Percentiles rank a stretch among this genome's conserved stretches.
These are phyloP conservation scores for Claviceps sp. DNA, from an alignment of 2,329 filamentous ascomycete genomes.

Conservation along the genomic window DNA sequence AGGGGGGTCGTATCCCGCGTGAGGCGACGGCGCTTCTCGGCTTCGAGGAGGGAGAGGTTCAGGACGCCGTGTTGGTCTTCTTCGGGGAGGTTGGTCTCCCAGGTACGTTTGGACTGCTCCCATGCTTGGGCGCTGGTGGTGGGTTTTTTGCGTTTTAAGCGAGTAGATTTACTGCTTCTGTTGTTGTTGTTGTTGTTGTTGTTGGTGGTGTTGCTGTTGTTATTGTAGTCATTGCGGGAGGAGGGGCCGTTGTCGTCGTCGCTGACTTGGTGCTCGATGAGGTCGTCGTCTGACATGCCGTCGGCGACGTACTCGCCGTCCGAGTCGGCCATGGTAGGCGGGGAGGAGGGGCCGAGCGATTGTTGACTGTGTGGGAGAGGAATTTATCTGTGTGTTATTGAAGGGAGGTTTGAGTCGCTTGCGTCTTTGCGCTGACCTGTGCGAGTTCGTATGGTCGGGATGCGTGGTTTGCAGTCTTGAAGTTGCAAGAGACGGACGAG, in stretches of 20 bases:
- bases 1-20: slow-evolving; percentile 89
- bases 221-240: slow-evolving; percentile 9
- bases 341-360: neutral
- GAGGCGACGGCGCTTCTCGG: slow-evolving; percentile 66
- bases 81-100: slow-evolving; percentile 53
- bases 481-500: neutral
- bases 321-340: slow-evolving; percentile 50
- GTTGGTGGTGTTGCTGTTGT: neutral
- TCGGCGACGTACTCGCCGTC: slow-evolving; percentile 56
- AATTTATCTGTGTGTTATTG: neutral
- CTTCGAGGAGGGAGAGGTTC: slow-evolving; percentile 65
- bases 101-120: slow-evolving; percentile 53
- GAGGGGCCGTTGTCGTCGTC: slow-evolving; percentile 23
- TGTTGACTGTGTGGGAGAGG: neutral
- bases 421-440: neutral
- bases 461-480: neutral
- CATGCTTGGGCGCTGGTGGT: slow-evolving; percentile 40
- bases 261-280: slow-evolving; percentile 34
- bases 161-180: slow-evolving; percentile 13
- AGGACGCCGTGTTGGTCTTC: slow-evolving; percentile 71
- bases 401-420: neutral
- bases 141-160: slow-evolving; percentile 18
- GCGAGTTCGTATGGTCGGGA: neutral
- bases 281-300: slow-evolving; percentile 52
- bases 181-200: neutral